Conservation (phyloP, 2,329 filamentous ascomycete genomes). For the Alternaria sp. region DNA sequence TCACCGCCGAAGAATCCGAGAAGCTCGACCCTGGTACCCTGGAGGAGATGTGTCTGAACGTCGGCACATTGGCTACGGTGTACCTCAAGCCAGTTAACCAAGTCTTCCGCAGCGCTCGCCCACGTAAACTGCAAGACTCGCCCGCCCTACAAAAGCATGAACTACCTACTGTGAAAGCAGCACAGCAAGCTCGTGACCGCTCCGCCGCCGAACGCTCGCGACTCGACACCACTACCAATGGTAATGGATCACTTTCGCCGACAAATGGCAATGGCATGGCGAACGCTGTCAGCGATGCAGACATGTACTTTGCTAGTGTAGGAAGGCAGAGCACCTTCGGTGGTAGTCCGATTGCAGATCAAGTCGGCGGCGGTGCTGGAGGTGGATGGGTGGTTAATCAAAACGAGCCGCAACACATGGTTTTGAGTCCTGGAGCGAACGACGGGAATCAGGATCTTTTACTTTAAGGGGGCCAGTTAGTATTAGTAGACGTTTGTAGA, state of each 20-base stretch:
- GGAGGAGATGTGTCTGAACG: conserved; percentile 96
- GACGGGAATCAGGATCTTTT: conserved; percentile 42
- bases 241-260: conserved; percentile 27
- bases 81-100: conserved; percentile 98
- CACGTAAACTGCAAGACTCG: conserved; percentile 78
- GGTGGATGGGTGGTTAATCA: conserved; percentile 48
- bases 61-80: conserved; percentile 94
- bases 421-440: conserved; percentile 35
- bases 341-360: conserved; percentile 41
- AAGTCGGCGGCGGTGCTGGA: conserved; percentile 26
- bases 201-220: conserved; percentile 38
- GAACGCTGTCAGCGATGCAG: conserved; percentile 81
- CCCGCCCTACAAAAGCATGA: conserved; percentile 82
- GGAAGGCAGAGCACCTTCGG: conserved; percentile 46
- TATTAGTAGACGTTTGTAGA: not conserved
- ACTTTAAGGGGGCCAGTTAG: conserved; percentile 14
- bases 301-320: conserved; percentile 81
- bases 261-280: conserved; percentile 59
- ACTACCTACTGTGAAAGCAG: conserved; percentile 63
- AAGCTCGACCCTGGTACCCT: conserved; percentile 88
- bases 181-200: conserved; percentile 40
- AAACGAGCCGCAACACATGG: conserved; percentile 39
- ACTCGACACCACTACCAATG: conserved; percentile 38
- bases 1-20: conserved; percentile 89
- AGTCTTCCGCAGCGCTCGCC: conserved; percentile 88